A percentile compares a stretch with the other conserved stretches of the same genome.
Evolutionary conservation across 2,329 filamentous ascomycete genomes (phyloP).

Genomic region (Ophiostoma himal-ulmi): DNA sequence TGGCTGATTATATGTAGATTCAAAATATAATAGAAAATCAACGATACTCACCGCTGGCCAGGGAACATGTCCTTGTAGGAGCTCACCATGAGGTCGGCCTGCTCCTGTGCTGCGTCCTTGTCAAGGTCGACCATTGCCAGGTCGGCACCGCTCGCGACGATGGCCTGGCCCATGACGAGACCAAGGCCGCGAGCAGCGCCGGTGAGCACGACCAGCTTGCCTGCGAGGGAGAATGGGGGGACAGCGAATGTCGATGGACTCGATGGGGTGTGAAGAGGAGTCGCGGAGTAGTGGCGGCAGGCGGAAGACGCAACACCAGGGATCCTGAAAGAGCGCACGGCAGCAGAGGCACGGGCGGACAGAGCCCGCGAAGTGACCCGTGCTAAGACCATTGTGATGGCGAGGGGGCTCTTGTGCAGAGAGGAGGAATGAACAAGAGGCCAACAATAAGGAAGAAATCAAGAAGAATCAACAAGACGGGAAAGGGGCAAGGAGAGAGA

Average conservation of each 20-base stretch:
- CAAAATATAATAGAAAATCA: neutral
- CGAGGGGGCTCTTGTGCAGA: too few species aligned
- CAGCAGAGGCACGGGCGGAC: neutral
- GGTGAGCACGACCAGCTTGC: conserved; percentile 76
- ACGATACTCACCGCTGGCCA: conserved; percentile 52
- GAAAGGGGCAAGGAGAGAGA: too few species aligned
- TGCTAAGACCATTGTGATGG: neutral
- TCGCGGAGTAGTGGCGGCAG: neutral
- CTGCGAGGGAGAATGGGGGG: conserved; percentile 78
- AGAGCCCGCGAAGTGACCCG: neutral
- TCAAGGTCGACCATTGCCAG: conserved; percentile 93
- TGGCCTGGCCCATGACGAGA: conserved; percentile 85
- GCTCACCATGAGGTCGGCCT: conserved; percentile 67
- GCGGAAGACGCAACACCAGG: neutral
- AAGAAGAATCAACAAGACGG: neutral
- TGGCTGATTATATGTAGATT: neutral
- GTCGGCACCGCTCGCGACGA: conserved; percentile 82
- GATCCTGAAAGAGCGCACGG: too few species aligned
- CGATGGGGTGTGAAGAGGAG: conserved; percentile 44
- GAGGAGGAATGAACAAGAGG: too few species aligned
- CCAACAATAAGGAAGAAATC: too few species aligned
- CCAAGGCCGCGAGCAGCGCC: conserved; percentile 86
- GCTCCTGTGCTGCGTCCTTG: conserved; percentile 75
- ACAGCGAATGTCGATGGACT: conserved; percentile 65
- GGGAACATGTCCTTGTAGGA: conserved; percentile 77